A percentile compares a stretch with the other conserved stretches of the same genome.
phyloP scores from a whole-genome alignment of 352 stramenopile genomes.

The Globisporangium iwayamae region DNA sequence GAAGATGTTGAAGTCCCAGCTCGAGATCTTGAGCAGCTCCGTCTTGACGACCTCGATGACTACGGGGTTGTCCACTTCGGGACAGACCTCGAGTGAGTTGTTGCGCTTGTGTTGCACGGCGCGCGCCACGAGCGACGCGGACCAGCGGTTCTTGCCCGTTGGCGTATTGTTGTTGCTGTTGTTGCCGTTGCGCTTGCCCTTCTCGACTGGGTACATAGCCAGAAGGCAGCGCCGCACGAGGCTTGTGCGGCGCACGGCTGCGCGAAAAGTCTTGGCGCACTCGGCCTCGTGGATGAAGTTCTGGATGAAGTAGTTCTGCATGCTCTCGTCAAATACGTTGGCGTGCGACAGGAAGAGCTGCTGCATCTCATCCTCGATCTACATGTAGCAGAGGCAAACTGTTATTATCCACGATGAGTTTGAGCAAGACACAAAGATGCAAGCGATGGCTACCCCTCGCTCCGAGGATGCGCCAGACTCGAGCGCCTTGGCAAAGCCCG shows the following conservation, averaged over 20 bases:
- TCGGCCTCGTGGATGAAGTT: constrained; percentile 81
- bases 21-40: constrained; percentile 47
- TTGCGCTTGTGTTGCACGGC: constrained; percentile 25
- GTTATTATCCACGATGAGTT: not conserved
- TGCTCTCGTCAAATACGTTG: constrained; percentile 82
- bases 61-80: constrained; percentile 42
- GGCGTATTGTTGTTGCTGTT: constrained; percentile 6
- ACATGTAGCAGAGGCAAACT: not conserved
- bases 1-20: constrained; percentile 76
- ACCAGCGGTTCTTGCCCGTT: constrained; percentile 35
- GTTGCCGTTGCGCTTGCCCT: constrained; percentile 15
- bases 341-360: constrained; percentile 72
- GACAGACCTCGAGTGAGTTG: constrained; percentile 47
- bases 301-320: constrained; percentile 86
- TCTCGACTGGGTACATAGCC: constrained; percentile 62
- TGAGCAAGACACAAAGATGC: not conserved
- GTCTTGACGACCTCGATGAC: constrained; percentile 49
- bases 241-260: constrained; percentile 63
- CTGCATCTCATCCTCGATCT: constrained; percentile 67
- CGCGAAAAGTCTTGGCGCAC: constrained; percentile 63
- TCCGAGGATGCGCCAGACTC: constrained; percentile 39
- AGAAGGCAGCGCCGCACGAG: constrained; percentile 68
- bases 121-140: constrained; percentile 25
- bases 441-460: constrained; percentile 28
- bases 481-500: constrained; percentile 54